Conservation (phyloP, 2,329 filamentous ascomycete genomes). For the Exophiala xenobiotica region DNA sequence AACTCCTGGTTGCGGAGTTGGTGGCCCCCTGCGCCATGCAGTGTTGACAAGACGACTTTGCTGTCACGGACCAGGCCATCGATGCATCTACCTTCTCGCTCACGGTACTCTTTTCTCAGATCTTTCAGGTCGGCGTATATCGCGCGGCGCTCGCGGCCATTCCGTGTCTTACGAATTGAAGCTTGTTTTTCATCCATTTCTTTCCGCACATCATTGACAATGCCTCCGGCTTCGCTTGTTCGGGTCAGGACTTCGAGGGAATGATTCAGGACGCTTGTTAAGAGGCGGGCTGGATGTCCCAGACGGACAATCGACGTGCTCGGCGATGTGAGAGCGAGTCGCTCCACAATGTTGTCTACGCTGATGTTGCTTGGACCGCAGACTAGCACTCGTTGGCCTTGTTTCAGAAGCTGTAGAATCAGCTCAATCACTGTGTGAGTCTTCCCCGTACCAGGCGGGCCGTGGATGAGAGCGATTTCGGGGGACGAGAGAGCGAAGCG, state of each 20-base stretch:
- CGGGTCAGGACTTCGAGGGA: slow-evolving; percentile 88
- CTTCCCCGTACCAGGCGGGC: slow-evolving; percentile 93
- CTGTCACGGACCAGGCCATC: slow-evolving; percentile 70
- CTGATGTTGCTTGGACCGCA: slow-evolving; percentile 96
- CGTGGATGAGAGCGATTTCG: slow-evolving; percentile 88
- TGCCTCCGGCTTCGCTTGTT: slow-evolving; percentile 82
- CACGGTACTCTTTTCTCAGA: slow-evolving; percentile 81
- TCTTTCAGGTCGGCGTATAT: slow-evolving; percentile 86
- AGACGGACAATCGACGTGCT: slow-evolving; percentile 85
- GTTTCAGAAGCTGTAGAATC: slow-evolving; percentile 82
- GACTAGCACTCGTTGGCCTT: slow-evolving; percentile 75
- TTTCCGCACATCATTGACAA: slow-evolving; percentile 83
- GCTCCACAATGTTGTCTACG: slow-evolving; percentile 96
- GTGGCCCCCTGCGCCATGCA: slow-evolving; percentile 75
- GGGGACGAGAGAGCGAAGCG: slow-evolving; percentile 79
- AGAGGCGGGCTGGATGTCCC: slow-evolving; percentile 85
- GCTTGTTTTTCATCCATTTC: slow-evolving; percentile 94
- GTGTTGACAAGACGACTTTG: slow-evolving; percentile 85
- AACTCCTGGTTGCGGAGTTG: slow-evolving; percentile 74
- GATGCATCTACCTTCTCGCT: slow-evolving; percentile 80
- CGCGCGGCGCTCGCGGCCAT: slow-evolving; percentile 71
- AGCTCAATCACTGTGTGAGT: slow-evolving; percentile 95
- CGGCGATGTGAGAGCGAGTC: slow-evolving; percentile 61
- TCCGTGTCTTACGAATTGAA: slow-evolving; percentile 81
- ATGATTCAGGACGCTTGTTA: slow-evolving; percentile 84